phyloP scores from a whole-genome alignment of 345 rosid species.

The Gossypium rotundifolium region DNA sequence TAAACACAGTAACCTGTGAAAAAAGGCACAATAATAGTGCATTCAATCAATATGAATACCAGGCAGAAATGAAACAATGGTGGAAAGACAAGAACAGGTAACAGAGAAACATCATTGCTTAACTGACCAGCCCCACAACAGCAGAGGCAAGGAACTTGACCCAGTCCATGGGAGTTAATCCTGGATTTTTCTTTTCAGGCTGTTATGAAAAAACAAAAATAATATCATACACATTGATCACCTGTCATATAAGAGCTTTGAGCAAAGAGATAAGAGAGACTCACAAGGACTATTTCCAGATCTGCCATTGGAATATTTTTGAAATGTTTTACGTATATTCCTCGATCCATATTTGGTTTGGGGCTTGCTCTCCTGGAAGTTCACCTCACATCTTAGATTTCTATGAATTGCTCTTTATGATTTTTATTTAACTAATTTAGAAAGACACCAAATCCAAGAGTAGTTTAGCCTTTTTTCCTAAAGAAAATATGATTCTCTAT shows the following conservation, averaged over 20 bases:
- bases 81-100: conserved; percentile 5
- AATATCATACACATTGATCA: conserved; percentile 14
- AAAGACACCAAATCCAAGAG: conserved; percentile 1
- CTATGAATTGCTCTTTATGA: not conserved
- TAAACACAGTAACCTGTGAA: conserved; percentile 66
- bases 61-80: not conserved
- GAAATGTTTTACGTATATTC: conserved; percentile 87
- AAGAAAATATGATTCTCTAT: not conserved
- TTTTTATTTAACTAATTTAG: not conserved
- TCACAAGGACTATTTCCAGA: conserved; percentile 96
- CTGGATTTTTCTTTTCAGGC: conserved; percentile 99
- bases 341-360: conserved; percentile 49
- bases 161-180: conserved; percentile 98
- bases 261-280: conserved; percentile 27
- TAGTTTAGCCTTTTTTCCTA: not conserved
- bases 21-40: conserved; percentile 1
- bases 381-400: conserved; percentile 17
- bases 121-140: conserved; percentile 85
- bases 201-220: conserved; percentile 25
- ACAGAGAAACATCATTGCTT: conserved; percentile 1
- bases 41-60: not conserved
- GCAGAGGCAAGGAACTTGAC: conserved; percentile 88
- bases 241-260: conserved; percentile 6
- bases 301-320: conserved; percentile 99
- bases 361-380: conserved; percentile 62